phyloP scores from a whole-genome alignment of 352 stramenopile genomes.

The Hyaloperonospora brassicae region DNA sequence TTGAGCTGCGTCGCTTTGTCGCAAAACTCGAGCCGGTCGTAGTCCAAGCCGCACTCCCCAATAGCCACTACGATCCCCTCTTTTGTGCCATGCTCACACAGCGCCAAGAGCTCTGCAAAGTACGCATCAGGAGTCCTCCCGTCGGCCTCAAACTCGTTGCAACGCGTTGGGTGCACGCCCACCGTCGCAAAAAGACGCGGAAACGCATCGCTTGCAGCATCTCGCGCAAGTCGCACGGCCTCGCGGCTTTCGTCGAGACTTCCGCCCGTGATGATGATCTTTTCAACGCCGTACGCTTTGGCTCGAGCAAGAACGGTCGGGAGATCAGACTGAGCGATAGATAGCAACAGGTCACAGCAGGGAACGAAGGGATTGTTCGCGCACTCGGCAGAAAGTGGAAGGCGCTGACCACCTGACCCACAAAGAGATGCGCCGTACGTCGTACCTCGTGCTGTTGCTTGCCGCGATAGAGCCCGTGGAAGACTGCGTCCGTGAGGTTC shows the following conservation, averaged over 20 bases:
- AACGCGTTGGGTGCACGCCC: slow-evolving; percentile 90
- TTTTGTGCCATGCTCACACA: slow-evolving; percentile 47
- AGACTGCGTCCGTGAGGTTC: slow-evolving; percentile 91
- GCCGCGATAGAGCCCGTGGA: slow-evolving; percentile 84
- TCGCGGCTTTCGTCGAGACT: slow-evolving; percentile 36
- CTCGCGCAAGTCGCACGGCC: slow-evolving; percentile 30
- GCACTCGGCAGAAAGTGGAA: neutral
- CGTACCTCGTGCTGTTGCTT: slow-evolving; percentile 80
- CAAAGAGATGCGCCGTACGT: no score
- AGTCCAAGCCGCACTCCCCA: slow-evolving; percentile 95
- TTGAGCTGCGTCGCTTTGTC: slow-evolving; percentile 83
- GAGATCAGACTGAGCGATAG: slow-evolving; percentile 61
- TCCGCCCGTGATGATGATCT: slow-evolving; percentile 89
- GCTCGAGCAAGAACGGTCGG: slow-evolving; percentile 81
- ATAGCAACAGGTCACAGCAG: neutral
- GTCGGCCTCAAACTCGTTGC: slow-evolving; percentile 74
- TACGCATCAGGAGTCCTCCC: slow-evolving; percentile 52
- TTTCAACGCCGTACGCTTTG: slow-evolving; percentile 71
- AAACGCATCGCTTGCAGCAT: slow-evolving; percentile 9
- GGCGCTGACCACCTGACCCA: no score
- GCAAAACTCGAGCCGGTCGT: slow-evolving; percentile 95
- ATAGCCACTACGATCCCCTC: slow-evolving; percentile 86
- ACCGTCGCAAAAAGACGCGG: slow-evolving; percentile 54
- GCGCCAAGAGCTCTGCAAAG: slow-evolving; percentile 45
- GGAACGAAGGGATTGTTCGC: slow-evolving; percentile 1